Percentiles rank a stretch among this genome's conserved stretches.
Conservation (phyloP, 345 rosid genomes). For the Carallia pectinifolia region DNA sequence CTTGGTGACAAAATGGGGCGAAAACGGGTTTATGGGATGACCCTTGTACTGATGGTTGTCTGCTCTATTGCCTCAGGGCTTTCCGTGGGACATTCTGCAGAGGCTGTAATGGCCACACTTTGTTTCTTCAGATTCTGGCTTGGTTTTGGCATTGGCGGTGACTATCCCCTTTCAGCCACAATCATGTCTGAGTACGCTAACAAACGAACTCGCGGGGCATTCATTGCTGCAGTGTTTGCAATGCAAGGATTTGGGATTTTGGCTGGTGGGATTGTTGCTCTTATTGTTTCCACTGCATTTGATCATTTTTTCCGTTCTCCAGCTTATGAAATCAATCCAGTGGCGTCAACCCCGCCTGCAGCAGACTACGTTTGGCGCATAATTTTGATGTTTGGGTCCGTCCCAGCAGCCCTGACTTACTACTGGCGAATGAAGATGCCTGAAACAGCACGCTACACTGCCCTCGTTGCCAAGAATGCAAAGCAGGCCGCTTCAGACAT, state of each 20-base stretch:
- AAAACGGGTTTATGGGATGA: constrained; percentile 18
- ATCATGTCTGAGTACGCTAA: constrained; percentile 26
- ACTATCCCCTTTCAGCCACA: constrained; percentile 21
- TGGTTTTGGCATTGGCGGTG: constrained; percentile 24
- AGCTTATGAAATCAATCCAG: constrained; percentile 1
- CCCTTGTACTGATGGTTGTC: constrained; percentile 24
- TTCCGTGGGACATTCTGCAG: constrained; percentile 11
- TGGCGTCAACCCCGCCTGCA: constrained; percentile 15
- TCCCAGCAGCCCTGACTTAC: constrained; percentile 20
- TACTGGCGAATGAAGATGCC: constrained; percentile 29
- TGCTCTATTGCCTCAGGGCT: constrained; percentile 23
- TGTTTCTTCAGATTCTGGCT: constrained; percentile 28
- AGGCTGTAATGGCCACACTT: constrained; percentile 19
- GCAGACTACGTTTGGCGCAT: constrained; percentile 25
- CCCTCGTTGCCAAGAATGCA: constrained; percentile 17
- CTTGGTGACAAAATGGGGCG: constrained; percentile 25
- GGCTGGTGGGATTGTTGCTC: constrained; percentile 17
- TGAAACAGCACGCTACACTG: constrained; percentile 25
- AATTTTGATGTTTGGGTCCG: constrained; percentile 19
- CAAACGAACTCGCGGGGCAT: constrained; percentile 19
- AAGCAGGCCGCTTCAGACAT: constrained; percentile 28
- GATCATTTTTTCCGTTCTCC: constrained; percentile 17
- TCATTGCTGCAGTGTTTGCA: constrained; percentile 21
- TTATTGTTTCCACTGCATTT: constrained; percentile 11
- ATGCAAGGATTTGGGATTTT: constrained; percentile 26